These are phyloP conservation scores for Pythium sp. DNA, from an alignment of 352 stramenopile genomes.

Conservation along the genomic window DNA sequence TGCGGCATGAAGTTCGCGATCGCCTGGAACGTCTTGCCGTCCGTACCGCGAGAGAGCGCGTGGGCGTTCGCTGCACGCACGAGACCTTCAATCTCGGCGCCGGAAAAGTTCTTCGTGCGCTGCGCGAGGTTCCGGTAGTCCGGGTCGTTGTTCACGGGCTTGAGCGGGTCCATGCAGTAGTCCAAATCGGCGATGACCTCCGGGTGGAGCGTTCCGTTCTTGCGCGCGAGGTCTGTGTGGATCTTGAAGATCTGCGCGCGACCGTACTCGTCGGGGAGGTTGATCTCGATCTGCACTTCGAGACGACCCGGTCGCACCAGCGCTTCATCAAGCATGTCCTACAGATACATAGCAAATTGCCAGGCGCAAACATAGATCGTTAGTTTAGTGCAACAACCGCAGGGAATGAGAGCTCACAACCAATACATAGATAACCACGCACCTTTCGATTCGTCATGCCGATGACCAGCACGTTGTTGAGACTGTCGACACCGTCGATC, in stretches of 20 bases:
- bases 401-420: not conserved
- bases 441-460: slow-evolving; percentile 99
- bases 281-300: slow-evolving; percentile 99
- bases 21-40: slow-evolving; percentile 83
- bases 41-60: slow-evolving; percentile 75
- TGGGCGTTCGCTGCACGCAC: slow-evolving; percentile 93
- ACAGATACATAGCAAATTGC: not conserved
- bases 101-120: slow-evolving; percentile 99
- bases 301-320: slow-evolving; percentile 97
- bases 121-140: slow-evolving; percentile 91
- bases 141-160: slow-evolving; percentile 58
- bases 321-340: slow-evolving; percentile 94
- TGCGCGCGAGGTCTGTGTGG: slow-evolving; percentile 90
- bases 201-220: slow-evolving; percentile 70
- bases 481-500: slow-evolving; percentile 98
- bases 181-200: slow-evolving; percentile 78
- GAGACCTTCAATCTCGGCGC: slow-evolving; percentile 98
- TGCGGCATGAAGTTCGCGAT: slow-evolving; percentile 76
- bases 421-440: not conserved
- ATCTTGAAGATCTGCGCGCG: slow-evolving; percentile 98
- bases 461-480: slow-evolving; percentile 99
- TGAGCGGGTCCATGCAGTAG: slow-evolving; percentile 64
- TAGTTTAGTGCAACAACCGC: not conserved
- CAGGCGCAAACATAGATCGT: not conserved
- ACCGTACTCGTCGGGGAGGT: slow-evolving; percentile 94